Base-by-base conservation (phyloP, 1,284 basidiomycete species). In the Puccinia coronata region DNA sequence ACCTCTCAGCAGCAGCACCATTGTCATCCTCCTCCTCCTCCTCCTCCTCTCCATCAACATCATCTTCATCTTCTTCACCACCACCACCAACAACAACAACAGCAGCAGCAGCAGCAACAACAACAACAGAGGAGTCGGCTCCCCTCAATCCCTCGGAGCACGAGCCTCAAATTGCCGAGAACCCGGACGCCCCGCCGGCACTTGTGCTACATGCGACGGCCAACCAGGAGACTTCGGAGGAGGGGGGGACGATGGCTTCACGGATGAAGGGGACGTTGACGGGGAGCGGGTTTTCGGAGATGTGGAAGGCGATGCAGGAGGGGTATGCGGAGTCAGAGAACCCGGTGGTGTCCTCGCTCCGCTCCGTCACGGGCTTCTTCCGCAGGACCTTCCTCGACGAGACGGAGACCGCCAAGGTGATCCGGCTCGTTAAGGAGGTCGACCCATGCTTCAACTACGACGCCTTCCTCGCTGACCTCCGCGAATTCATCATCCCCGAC, bases 401-500 rank as follows among this genome's bases (percentile, higher is more conserved):
- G 88, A 99, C 95, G 85, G 97, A 99, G 88, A 96, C 93, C 59
- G 96, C 95, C 18, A 93, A 93, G 85, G 97, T 99, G 34, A 91
- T 93, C 84, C 90, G 93, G 77, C 88, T 92, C 84, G 93, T 98
- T 90, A 94, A 92, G 87, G 86, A 89, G 51, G 88, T 97, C 84
- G 97, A 99, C 86, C 94, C 96, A 5, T 87, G 87, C 20, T 99
- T 98, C 87, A 92, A 90, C 76, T 90, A 93, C 84, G 96, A 98
- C 86, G 87, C 87, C 28, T 99, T 98, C 86, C 92, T 95, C 85
- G 89, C 92, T 81, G 97, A 99, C 85, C 86, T 99, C 83, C 89
- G 96, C 83, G 97, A 99, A 87, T 99, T 98, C 86, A 96, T 99
- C 82, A 90, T 99, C 1, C 97, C 97, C 0, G 97, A 99, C 86